Evolutionary conservation across 345 rosid species (phyloP), one percentile per base, ranked within the genome.

Genomic region (Hibiscus trionum): DNA sequence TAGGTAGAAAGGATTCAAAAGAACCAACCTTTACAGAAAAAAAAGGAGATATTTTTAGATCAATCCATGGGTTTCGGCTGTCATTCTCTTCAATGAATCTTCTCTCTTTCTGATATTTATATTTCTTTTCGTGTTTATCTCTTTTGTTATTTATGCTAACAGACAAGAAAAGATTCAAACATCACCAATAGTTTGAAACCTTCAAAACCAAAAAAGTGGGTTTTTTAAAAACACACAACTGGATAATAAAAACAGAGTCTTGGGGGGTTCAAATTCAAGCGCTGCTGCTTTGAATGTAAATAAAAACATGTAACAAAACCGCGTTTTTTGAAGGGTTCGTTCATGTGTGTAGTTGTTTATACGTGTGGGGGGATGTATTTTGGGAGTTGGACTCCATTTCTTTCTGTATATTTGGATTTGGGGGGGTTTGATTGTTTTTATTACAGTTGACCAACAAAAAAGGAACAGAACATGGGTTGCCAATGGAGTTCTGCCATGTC

Each of bases 171-270:
- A 19, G 21, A 16, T 49, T 50, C 59, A 50, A 39, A 29, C 44
- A 29, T 68, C 42, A 26, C 65, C 17, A 56, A 52, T 62, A 78
- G 79, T 72, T 81, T 68, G 86, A 83, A 80, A 77, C 44, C 81
- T 85, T 83, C 88, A 21, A 85, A 78, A 76, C 71, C 6, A 2
- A 24, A 37, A 62, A 49, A 15, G 17, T 12, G n/a, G 64, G 9
- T 39, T 39, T 61, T n/a, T 14, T 29, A 5, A 16, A 27, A 39
- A 39, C 9, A 39, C 9, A 39, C 44, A 1, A 39, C 44, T 39
- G 44, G 44, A 39, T 39, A 39, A 39, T 7, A 39, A 39, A 39
- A 39, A 7, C 44, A 39, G 44, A 39, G 44, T 39, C 44, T 39
- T 7, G 44, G 37, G 44, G 42, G 44, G 44, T 39, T 39, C 3